Evolutionary conservation across 306 rosid genomes (phyloP).

Genomic region (Lablab purpureus): DNA sequence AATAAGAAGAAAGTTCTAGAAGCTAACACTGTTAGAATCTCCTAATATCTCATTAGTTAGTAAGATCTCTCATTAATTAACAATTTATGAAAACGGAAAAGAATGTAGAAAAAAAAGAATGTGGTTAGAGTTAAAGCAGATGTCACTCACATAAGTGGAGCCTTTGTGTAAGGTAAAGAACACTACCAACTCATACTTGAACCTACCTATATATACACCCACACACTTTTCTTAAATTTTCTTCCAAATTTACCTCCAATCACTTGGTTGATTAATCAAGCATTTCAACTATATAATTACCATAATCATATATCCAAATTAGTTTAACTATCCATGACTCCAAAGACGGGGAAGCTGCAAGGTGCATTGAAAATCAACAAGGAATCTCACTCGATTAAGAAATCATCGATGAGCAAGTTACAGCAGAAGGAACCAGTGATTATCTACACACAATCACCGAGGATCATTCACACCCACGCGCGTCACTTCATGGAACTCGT

Average conservation of each 20-base stretch:
- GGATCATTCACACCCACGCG: slow-evolving; percentile 69
- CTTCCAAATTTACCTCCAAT: background rate
- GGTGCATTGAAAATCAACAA: background rate
- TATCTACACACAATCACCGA: slow-evolving; percentile 80
- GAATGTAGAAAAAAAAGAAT: no score
- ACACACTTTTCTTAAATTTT: background rate
- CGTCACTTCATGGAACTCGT: slow-evolving; percentile 73
- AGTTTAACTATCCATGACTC: background rate
- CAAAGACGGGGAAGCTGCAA: background rate
- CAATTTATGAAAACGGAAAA: no score
- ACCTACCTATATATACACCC: background rate
- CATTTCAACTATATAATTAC: background rate
- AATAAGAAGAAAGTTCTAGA: no score
- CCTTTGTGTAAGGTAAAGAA: no score
- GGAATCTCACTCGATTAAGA: background rate
- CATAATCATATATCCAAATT: background rate
- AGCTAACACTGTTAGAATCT: no score
- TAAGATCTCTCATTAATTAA: no score
- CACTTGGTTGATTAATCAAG: no score
- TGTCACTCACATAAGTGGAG: no score
- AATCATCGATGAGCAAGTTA: background rate
- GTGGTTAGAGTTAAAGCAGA: no score
- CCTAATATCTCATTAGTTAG: no score
- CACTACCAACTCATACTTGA: no score
- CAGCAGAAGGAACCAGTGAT: slow-evolving; percentile 66